A percentile compares a stretch with the other conserved stretches of the same genome.
These are phyloP conservation scores for Fraxinus greggii DNA, from an alignment of 305 asterid genomes.

Conservation along the genomic window DNA sequence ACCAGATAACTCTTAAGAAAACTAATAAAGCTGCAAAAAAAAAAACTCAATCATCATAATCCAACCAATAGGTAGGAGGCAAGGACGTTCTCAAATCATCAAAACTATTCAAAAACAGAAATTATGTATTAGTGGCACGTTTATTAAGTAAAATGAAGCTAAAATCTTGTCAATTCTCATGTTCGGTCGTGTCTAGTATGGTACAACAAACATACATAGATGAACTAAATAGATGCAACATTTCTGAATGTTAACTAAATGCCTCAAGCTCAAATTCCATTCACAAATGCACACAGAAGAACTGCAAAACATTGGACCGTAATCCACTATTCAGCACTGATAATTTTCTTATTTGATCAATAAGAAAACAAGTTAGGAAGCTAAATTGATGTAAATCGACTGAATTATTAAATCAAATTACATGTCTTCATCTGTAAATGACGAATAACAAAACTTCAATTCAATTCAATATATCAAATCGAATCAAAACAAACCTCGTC, in stretches of 20 bases:
- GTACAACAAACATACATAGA: not conserved
- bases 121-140: not conserved
- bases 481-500: slow-evolving; percentile 34
- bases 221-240: not conserved
- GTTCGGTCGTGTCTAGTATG: not conserved
- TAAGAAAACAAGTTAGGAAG: not conserved
- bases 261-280: not conserved
- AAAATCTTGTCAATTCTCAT: not conserved
- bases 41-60: not conserved
- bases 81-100: not conserved
- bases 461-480: not conserved
- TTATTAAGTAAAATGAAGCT: not conserved
- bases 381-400: not conserved
- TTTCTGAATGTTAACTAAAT: not conserved
- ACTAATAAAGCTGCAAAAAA: not conserved
- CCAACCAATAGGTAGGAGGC: not conserved
- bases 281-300: not conserved
- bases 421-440: not conserved
- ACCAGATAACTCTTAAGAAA: not conserved
- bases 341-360: not conserved
- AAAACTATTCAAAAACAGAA: not conserved
- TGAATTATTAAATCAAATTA: not conserved
- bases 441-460: not conserved
- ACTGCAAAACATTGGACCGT: not conserved
- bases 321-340: not conserved